A percentile compares a stretch with the other conserved stretches of the same genome.
These are phyloP conservation scores for Boletus insuetus DNA, from an alignment of 768 basidiomycete species.

Conservation along the genomic window DNA sequence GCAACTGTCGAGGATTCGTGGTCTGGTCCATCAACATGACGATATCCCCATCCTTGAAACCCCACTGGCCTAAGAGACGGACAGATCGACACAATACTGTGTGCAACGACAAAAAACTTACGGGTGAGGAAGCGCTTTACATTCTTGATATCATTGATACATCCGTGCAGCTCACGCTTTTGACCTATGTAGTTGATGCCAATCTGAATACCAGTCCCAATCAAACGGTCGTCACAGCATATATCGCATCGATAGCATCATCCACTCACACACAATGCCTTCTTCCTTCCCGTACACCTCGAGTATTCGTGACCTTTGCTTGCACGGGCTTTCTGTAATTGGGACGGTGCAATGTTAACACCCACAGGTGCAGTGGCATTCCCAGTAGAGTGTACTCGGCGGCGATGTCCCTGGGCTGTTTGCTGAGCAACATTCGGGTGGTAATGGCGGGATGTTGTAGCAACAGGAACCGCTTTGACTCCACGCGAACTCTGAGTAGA, in stretches of 20 bases:
- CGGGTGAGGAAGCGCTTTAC: slow-evolving; percentile 66
- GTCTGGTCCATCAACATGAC: slow-evolving; percentile 55
- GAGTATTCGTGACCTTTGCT: slow-evolving; percentile 38
- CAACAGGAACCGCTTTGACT: not conserved
- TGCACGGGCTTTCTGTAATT: slow-evolving; percentile 1
- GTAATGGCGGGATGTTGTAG: not conserved
- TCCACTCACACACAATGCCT: slow-evolving; percentile 44
- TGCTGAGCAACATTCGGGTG: slow-evolving; percentile 2
- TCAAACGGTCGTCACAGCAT: not conserved
- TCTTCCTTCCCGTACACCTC: slow-evolving; percentile 49
- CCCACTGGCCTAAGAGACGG: slow-evolving; percentile 37
- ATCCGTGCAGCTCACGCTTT: slow-evolving; percentile 61
- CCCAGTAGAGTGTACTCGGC: slow-evolving; percentile 22
- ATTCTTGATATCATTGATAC: slow-evolving; percentile 77
- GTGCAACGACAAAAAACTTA: slow-evolving; percentile 27
- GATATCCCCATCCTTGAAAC: slow-evolving; percentile 52
- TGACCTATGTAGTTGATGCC: slow-evolving; percentile 79
- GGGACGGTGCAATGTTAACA: slow-evolving; percentile 3
- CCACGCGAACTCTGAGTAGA: slow-evolving; percentile 5
- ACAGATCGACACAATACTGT: not conserved
- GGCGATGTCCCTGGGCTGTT: slow-evolving; percentile 13
- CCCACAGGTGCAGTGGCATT: not conserved
- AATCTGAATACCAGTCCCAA: slow-evolving; percentile 43
- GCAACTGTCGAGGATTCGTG: slow-evolving; percentile 40
- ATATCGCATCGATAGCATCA: not conserved